Evolutionary conservation across 2,329 filamentous ascomycete species (phyloP).

Genomic region (Penicillium sp.): DNA sequence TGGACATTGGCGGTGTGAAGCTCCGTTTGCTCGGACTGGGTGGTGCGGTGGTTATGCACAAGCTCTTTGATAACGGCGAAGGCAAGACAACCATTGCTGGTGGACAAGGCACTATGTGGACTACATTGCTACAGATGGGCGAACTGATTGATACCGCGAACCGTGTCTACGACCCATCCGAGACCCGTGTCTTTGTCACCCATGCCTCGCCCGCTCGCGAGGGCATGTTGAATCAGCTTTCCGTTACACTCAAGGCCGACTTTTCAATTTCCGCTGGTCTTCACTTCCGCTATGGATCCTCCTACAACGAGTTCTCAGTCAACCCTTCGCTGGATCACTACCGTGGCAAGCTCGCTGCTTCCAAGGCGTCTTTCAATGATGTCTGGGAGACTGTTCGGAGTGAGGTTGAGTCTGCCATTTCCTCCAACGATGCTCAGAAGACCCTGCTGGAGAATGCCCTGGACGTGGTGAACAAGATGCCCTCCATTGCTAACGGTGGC

Average conservation of each 20-base stretch:
- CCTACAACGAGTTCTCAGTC: slow-evolving; percentile 99
- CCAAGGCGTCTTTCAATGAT: slow-evolving; percentile 97
- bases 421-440: slow-evolving; percentile 91
- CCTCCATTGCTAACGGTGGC: slow-evolving; percentile 86
- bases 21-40: slow-evolving; percentile 89
- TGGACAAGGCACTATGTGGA: slow-evolving; percentile 99
- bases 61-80: slow-evolving; percentile 98
- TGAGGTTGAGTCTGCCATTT: slow-evolving; percentile 92
- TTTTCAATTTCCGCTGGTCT: slow-evolving; percentile 97
- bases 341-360: slow-evolving; percentile 94
- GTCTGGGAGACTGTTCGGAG: slow-evolving; percentile 98
- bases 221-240: slow-evolving; percentile 94
- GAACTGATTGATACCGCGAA: slow-evolving; percentile 97
- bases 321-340: slow-evolving; percentile 98
- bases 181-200: slow-evolving; percentile 94
- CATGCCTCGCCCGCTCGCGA: slow-evolving; percentile 96
- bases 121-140: slow-evolving; percentile 94
- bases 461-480: slow-evolving; percentile 97
- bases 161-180: slow-evolving; percentile 95
- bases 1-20: slow-evolving; percentile 95
- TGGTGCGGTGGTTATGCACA: slow-evolving; percentile 98
- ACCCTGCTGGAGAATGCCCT: slow-evolving; percentile 87
- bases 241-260: slow-evolving; percentile 94
- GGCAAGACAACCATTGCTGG: slow-evolving; percentile 97
- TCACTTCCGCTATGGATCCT: slow-evolving; percentile 98